Evolutionary conservation across 306 rosid genomes (phyloP).

Genomic region (Argentina anserina): DNA sequence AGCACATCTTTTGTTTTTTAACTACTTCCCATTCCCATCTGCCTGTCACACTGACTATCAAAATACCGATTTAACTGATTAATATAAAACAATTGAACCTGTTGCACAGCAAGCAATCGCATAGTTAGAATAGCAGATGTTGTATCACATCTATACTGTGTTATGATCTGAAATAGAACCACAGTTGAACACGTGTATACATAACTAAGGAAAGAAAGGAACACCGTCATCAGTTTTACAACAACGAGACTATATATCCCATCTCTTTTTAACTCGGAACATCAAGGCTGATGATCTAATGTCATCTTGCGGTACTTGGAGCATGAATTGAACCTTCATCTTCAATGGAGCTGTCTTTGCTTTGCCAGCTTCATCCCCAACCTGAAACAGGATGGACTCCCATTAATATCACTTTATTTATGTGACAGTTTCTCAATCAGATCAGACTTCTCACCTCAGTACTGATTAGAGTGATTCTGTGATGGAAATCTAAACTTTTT

Average conservation of each 20-base stretch:
- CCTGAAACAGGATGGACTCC: slow-evolving; percentile 45
- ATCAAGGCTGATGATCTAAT: slow-evolving; percentile 70
- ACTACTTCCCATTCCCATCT: neutral
- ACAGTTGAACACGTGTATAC: neutral
- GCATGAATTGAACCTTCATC: slow-evolving; percentile 97
- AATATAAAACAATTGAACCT: neutral
- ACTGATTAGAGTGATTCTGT: neutral
- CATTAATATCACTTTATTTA: neutral
- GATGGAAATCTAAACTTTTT: neutral
- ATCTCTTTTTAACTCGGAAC: slow-evolving; percentile 93
- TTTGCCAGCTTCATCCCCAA: slow-evolving; percentile 85
- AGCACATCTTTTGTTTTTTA: neutral
- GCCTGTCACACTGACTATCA: neutral
- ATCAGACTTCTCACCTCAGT: neutral
- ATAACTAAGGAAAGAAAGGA: neutral
- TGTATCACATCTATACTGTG: neutral
- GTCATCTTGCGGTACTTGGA: slow-evolving; percentile 93
- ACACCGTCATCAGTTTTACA: neutral
- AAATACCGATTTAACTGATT: neutral
- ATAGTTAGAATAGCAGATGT: neutral
- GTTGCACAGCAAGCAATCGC: neutral
- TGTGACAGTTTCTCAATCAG: neutral
- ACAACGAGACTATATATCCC: slow-evolving; percentile 55
- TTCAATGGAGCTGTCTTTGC: slow-evolving; percentile 91
- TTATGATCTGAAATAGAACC: neutral